Conservation (phyloP, 345 rosid species). For the Eucalyptus grandis region DNA sequence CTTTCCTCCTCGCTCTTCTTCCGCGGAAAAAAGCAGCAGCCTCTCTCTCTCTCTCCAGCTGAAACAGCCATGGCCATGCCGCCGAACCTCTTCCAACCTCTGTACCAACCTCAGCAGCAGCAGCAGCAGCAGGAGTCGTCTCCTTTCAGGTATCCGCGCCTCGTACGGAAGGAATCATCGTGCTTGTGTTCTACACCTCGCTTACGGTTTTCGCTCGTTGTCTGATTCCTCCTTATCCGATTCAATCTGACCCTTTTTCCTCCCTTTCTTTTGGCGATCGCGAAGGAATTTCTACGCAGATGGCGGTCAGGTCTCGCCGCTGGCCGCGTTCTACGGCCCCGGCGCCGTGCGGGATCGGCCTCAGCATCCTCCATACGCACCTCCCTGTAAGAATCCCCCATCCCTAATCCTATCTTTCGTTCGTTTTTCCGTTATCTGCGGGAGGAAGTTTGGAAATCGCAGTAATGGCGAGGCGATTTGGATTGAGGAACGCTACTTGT, state of each 20-base stretch:
- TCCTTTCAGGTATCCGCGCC: slow-evolving; percentile 28
- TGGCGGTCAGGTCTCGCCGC: slow-evolving; percentile 44
- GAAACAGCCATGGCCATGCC: slow-evolving; percentile 39
- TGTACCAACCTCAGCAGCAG: slow-evolving; percentile 24
- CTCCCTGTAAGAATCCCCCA: slow-evolving; percentile 46
- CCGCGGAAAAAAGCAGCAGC: neutral
- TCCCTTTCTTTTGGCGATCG: neutral
- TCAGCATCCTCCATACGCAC: slow-evolving; percentile 76
- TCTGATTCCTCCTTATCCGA: neutral
- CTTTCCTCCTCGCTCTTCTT: neutral
- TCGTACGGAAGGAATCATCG: neutral
- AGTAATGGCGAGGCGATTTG: neutral
- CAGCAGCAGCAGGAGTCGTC: slow-evolving; percentile 2
- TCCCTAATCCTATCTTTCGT: neutral
- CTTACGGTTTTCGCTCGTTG: neutral
- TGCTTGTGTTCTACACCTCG: neutral
- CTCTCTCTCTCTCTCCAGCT: neutral
- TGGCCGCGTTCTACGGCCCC: slow-evolving; percentile 17
- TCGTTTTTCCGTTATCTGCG: neutral
- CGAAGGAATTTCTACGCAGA: slow-evolving; percentile 25
- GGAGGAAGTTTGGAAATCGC: neutral
- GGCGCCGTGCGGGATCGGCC: slow-evolving; percentile 41
- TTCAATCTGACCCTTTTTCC: neutral
- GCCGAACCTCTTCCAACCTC: slow-evolving; percentile 39
- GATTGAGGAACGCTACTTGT: neutral